Conservation (phyloP, 306 rosid genomes). For the Vigna nakashimae region DNA sequence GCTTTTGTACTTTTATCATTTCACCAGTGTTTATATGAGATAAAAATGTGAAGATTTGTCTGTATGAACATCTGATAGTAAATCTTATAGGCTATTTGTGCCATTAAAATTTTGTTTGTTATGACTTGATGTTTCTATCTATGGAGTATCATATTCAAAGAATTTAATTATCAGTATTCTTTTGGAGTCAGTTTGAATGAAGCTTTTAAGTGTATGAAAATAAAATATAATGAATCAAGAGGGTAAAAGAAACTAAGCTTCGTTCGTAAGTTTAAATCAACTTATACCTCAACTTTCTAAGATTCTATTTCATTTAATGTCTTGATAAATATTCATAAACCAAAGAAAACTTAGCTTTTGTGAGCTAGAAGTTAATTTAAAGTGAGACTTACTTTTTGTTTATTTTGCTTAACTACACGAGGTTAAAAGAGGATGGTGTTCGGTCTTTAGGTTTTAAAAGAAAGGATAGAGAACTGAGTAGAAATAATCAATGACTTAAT, state of each 20-base stretch:
- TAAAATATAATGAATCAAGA: not conserved
- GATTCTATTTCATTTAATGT: not conserved
- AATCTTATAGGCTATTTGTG: not conserved
- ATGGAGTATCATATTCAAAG: not conserved
- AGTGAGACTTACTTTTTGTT: not conserved
- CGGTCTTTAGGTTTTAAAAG: too few relatives aligned
- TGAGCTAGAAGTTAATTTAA: not conserved
- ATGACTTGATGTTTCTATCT: conserved; percentile 1
- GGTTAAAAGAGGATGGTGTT: not conserved
- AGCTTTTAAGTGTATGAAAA: not conserved
- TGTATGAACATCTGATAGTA: conserved; percentile 7
- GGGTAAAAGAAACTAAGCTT: not conserved
- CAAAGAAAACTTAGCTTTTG: not conserved
- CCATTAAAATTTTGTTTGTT: not conserved
- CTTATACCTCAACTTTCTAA: not conserved
- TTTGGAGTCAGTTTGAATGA: not conserved
- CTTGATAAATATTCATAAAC: not conserved
- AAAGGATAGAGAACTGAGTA: too few relatives aligned
- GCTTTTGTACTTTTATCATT: conserved; percentile 5
- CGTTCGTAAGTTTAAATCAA: not conserved
- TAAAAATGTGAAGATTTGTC: not conserved
- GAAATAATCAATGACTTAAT: too few relatives aligned
- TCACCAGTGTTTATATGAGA: conserved; percentile 7
- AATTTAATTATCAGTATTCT: not conserved
- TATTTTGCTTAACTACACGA: not conserved